Conservation (phyloP, 2,329 filamentous ascomycete genomes). For the Colletotrichum nymphaeae region DNA sequence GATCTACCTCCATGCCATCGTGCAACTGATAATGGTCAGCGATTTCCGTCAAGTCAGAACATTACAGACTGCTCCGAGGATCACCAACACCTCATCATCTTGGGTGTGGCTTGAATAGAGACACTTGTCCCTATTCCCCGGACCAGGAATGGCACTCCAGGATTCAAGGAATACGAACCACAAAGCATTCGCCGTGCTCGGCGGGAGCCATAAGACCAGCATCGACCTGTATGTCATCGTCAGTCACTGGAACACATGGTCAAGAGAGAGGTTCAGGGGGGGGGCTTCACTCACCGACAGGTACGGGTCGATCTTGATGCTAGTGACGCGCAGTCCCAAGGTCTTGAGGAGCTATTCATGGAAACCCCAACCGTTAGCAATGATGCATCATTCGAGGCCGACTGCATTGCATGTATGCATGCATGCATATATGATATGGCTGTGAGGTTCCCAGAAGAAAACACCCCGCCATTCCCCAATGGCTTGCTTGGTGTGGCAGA, state of each 20-base stretch:
- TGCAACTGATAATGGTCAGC: slow-evolving; percentile 30
- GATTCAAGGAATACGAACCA: slow-evolving; percentile 27
- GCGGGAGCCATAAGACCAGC: slow-evolving; percentile 42
- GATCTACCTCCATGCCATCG: slow-evolving; percentile 37
- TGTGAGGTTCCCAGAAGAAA: background rate
- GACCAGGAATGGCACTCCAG: background rate
- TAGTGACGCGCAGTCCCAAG: slow-evolving; percentile 77
- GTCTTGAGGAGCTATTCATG: slow-evolving; percentile 79
- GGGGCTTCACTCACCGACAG: slow-evolving; percentile 48
- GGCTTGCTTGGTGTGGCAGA: slow-evolving; percentile 1
- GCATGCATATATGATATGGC: background rate
- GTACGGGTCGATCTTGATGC: slow-evolving; percentile 63
- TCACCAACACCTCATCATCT: background rate
- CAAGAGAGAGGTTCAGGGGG: background rate
- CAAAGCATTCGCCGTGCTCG: slow-evolving; percentile 43
- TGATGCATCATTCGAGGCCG: background rate
- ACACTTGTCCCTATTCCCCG: slow-evolving; percentile 1
- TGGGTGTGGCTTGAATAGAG: background rate
- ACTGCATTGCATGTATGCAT: background rate
- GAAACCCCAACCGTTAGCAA: slow-evolving; percentile 1
- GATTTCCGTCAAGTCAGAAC: background rate
- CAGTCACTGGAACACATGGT: background rate
- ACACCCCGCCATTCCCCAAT: background rate
- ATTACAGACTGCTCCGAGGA: background rate
- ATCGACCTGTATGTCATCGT: slow-evolving; percentile 30